phyloP scores from a whole-genome alignment of 148 eudicot species.

The Polygonum maritimum region DNA sequence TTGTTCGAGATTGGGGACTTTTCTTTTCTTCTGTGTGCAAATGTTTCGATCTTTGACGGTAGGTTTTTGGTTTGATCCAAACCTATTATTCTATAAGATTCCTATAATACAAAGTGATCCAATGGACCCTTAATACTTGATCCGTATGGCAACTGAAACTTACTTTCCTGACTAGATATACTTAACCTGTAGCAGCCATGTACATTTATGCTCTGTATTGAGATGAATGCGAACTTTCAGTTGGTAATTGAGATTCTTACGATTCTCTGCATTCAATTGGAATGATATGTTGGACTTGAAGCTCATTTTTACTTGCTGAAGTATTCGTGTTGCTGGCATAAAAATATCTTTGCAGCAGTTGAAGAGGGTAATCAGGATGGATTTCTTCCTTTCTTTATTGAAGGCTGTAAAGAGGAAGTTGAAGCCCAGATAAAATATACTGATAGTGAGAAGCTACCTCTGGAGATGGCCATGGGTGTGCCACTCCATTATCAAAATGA shows the following conservation, averaged over 20 bases:
- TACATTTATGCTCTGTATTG: neutral
- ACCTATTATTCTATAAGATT: too few species aligned
- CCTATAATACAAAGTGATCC: too few species aligned
- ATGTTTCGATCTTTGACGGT: too few species aligned
- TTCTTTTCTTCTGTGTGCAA: too few species aligned
- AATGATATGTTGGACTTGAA: neutral
- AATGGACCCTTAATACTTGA: neutral
- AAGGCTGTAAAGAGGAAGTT: conserved; percentile 18
- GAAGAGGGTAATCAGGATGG: conserved; percentile 25
- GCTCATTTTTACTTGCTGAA: neutral
- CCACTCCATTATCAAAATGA: conserved; percentile 56
- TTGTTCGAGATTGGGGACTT: too few species aligned
- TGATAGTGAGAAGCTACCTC: conserved; percentile 17
- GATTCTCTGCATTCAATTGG: neutral
- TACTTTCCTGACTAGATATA: neutral
- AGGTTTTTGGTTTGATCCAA: too few species aligned
- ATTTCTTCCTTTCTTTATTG: conserved; percentile 36
- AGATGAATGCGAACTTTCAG: neutral
- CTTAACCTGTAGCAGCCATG: neutral
- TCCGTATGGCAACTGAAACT: neutral
- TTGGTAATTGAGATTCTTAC: neutral
- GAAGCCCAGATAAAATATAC: conserved; percentile 15
- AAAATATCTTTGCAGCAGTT: conserved; percentile 22
- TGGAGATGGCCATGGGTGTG: conserved; percentile 30
- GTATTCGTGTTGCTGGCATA: neutral